These are phyloP conservation scores for Xylariaceae sp. DNA, from an alignment of 2,329 filamentous ascomycete species.

Conservation along the genomic window DNA sequence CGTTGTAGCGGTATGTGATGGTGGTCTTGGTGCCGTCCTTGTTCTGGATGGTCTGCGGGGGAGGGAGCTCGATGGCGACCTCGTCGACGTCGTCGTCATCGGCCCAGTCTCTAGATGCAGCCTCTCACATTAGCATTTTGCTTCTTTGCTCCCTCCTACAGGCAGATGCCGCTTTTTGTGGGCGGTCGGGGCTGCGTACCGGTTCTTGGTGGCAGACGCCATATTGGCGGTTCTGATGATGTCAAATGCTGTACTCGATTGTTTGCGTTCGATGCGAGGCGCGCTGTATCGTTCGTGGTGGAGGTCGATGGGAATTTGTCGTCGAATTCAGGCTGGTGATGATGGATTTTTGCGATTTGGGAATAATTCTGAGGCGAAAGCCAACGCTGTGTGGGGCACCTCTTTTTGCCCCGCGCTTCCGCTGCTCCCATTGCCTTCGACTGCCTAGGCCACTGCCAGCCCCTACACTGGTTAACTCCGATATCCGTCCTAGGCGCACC, in stretches of 20 bases:
- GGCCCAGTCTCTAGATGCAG: conserved; percentile 70
- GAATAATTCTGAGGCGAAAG: conserved; percentile 25
- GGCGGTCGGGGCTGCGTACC: conserved; percentile 8
- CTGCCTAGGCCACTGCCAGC: too few species aligned
- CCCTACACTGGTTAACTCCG: too few species aligned
- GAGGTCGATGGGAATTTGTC: conserved; percentile 1
- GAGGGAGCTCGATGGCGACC: conserved; percentile 66
- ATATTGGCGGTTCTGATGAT: conserved; percentile 15
- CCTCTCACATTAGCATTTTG: conserved; percentile 1
- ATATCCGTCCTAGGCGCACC: too few species aligned
- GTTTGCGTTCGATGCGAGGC: not conserved
- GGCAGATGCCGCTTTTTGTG: too few species aligned
- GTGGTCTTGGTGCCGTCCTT: conserved; percentile 98
- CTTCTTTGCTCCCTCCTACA: too few species aligned
- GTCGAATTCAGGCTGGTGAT: conserved; percentile 6
- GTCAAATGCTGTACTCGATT: not conserved
- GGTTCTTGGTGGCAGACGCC: conserved; percentile 20
- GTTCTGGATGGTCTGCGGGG: conserved; percentile 87
- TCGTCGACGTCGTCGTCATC: conserved; percentile 90
- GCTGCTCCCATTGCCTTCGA: too few species aligned
- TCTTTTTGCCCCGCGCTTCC: conserved; percentile 4
- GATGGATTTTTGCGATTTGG: conserved; percentile 25
- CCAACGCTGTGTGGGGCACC: conserved; percentile 19
- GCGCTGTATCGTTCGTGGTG: not conserved
- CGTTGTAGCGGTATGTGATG: conserved; percentile 85